phyloP scores from a whole-genome alignment of 2,329 filamentous ascomycete genomes.

The Epichloe festucae region DNA sequence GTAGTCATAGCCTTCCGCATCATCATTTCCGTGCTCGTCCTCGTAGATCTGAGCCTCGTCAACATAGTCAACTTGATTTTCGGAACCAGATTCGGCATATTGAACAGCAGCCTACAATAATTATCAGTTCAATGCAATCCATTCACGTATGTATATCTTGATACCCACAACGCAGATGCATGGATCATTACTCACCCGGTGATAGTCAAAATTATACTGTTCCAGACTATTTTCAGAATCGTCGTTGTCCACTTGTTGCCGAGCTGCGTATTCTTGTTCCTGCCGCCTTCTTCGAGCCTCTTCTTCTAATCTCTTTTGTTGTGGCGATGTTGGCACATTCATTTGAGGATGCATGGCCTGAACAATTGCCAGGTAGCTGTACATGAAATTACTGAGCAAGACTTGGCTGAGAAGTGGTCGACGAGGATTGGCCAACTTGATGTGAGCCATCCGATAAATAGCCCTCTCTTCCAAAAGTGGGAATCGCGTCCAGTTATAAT shows the following conservation, averaged over 20 bases:
- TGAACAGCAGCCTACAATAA: constrained; percentile 27
- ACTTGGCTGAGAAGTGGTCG: constrained; percentile 89
- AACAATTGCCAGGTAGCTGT: constrained; percentile 95
- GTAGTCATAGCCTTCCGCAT: constrained; percentile 24
- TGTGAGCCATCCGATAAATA: constrained; percentile 97
- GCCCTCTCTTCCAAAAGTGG: constrained; percentile 90
- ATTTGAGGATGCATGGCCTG: constrained; percentile 98
- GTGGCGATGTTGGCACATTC: constrained; percentile 73
- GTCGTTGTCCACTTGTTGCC: constrained; percentile 31
- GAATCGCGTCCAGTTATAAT: constrained; percentile 94
- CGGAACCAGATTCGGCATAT: constrained; percentile 30
- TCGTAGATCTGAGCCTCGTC: constrained; percentile 41
- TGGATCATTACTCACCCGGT: constrained; percentile 28
- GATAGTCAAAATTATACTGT: constrained; percentile 41
- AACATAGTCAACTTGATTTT: constrained; percentile 35
- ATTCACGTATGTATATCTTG: not conserved
- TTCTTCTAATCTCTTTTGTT: constrained; percentile 51
- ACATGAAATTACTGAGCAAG: constrained; percentile 98
- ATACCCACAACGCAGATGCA: not conserved
- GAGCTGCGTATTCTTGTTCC: constrained; percentile 34
- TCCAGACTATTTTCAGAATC: constrained; percentile 36
- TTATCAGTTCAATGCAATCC: constrained; percentile 3
- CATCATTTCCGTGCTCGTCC: constrained; percentile 33
- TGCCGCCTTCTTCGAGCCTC: constrained; percentile 37
- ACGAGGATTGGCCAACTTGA: constrained; percentile 95